Evolutionary conservation across 345 rosid genomes (phyloP), one percentile per base, ranked within the genome.

Genomic region (Xanthoceras sorbifolium): DNA sequence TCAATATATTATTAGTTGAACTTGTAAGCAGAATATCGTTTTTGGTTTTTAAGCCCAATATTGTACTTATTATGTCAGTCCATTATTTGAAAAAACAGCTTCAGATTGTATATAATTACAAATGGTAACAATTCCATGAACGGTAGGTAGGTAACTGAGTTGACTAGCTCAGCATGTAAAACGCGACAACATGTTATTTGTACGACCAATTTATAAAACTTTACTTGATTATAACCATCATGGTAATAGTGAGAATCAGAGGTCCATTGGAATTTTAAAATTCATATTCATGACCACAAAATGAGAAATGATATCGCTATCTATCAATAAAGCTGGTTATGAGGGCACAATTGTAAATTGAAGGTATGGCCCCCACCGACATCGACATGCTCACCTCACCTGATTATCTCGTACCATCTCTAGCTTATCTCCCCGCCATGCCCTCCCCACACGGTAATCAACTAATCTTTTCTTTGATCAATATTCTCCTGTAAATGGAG

Each of bases 341-440:
- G 46, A 75, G 80, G 84, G 76, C 72, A 76, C 26, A 71, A 20
- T 80, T 74, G 79, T 84, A 74, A 80, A 80, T 84, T 73, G 48
- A 57, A 26, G 54, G 67, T 12, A 67, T 67, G 82, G 73, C 73
- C 74, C 76, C 8, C 9, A 36, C 42, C 42, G 18, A 68, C 62
- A 76, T 73, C 78, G 77, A 79, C 78, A 64, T 60, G 64, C 76
- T 76, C 60, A 55, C 73, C 73, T 44, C 72, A 63, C n/a, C n/a
- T n/a, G n/a, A n/a, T n/a, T n/a, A n/a, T 72, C 31, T 54, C n/a
- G 32, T 23, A 18, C 67, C 25, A 25, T 18, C 57, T 61, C 57
- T 38, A 17, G 28, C 67, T 61, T 73, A 18, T 52, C 63, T 54
- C 9, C 36, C 28, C 66, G 6, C 12, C 29, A 42, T 67, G 2